Percentiles rank a stretch among this genome's conserved stretches.
phyloP scores from a whole-genome alignment of 2,329 filamentous ascomycete species.

The Setomelanomma holmii region DNA sequence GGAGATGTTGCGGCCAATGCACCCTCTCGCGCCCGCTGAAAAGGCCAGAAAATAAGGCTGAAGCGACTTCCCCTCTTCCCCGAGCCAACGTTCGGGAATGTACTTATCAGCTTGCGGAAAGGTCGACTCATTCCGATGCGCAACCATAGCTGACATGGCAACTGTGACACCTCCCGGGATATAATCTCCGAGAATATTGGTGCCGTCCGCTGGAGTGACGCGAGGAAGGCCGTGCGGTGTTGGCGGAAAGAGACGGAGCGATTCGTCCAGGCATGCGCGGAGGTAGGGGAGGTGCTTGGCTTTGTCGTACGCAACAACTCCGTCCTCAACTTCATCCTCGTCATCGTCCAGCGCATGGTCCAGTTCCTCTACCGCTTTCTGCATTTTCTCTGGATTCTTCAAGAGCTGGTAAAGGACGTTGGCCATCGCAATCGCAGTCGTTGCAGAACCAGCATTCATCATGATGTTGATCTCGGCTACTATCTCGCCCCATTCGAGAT shows the following conservation, averaged over 20 bases:
- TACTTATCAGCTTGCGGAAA: conserved; percentile 42
- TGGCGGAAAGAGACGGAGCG: conserved; percentile 55
- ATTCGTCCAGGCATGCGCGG: conserved; percentile 54
- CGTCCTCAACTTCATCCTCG: conserved; percentile 32
- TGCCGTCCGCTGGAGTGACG: conserved; percentile 39
- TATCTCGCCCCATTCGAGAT: conserved; percentile 65
- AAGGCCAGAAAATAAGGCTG: conserved; percentile 42
- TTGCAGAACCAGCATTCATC: conserved; percentile 59
- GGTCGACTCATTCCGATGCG: conserved; percentile 45
- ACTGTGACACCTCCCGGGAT: conserved; percentile 36
- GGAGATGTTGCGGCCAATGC: conserved; percentile 41
- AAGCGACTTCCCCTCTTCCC: conserved; percentile 38
- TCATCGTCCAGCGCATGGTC: conserved; percentile 35
- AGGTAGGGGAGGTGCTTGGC: conserved; percentile 45
- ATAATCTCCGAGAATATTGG: conserved; percentile 34
- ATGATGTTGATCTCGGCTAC: conserved; percentile 64
- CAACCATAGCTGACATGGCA: conserved; percentile 56
- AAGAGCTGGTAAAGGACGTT: conserved; percentile 63
- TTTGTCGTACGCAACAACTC: conserved; percentile 36
- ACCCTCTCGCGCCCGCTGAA: conserved; percentile 36
- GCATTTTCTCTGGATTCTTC: conserved; percentile 51
- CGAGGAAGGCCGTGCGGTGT: conserved; percentile 51
- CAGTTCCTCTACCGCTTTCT: conserved; percentile 34
- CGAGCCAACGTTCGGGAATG: conserved; percentile 48
- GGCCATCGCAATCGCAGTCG: conserved; percentile 61